Percentiles rank a stretch among this genome's conserved stretches.
These are phyloP conservation scores for Vicia sativa DNA, from an alignment of 306 rosid species.

Conservation along the genomic window DNA sequence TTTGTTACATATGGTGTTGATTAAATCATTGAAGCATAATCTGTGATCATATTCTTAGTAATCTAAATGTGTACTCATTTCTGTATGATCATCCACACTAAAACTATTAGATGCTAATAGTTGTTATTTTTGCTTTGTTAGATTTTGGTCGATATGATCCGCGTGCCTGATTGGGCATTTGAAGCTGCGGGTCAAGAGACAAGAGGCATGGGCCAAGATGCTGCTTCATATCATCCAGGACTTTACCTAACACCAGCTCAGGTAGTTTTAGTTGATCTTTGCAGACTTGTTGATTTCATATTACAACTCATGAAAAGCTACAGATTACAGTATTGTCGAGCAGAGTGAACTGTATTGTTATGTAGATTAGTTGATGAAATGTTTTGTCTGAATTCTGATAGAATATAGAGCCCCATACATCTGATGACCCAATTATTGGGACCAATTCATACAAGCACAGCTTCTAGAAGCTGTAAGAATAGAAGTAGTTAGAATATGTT, in stretches of 20 bases:
- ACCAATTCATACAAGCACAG: no score
- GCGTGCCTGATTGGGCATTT: constrained; percentile 99
- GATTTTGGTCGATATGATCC: constrained; percentile 94
- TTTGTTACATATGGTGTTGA: constrained; percentile 14
- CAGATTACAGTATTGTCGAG: constrained; percentile 2
- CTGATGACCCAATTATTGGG: no score
- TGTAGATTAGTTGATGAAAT: constrained; percentile 4
- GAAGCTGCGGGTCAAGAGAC: constrained; percentile 99
- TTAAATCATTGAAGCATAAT: constrained; percentile 13
- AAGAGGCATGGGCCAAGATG: constrained; percentile 93
- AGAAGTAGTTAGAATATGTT: no score
- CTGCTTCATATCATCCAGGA: constrained; percentile 90
- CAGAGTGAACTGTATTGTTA: constrained; percentile 24
- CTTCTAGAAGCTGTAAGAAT: no score
- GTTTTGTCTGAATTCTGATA: not conserved
- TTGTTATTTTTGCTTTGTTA: constrained; percentile 40
- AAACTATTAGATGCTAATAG: constrained; percentile 27
- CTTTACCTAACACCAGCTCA: constrained; percentile 96
- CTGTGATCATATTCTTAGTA: constrained; percentile 35
- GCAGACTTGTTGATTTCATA: constrained; percentile 20
- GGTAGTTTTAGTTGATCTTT: constrained; percentile 52
- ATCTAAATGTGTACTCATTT: constrained; percentile 11
- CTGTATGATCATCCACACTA: constrained; percentile 24
- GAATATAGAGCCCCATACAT: no score
- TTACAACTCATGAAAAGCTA: constrained; percentile 21